Evolutionary conservation across 2,329 filamentous ascomycete species (phyloP).

Genomic region (Talaromyces sp.): DNA sequence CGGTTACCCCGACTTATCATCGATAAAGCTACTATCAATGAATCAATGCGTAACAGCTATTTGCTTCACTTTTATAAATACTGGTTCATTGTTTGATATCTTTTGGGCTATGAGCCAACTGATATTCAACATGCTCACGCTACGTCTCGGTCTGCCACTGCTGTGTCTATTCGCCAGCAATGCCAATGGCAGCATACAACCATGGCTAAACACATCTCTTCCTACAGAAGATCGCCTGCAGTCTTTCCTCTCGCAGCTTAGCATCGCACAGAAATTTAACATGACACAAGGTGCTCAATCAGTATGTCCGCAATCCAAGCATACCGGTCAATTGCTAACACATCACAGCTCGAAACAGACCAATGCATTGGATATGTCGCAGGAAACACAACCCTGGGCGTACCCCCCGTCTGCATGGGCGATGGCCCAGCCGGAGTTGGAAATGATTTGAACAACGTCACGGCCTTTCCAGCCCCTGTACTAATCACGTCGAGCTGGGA

Average conservation of each 20-base stretch:
- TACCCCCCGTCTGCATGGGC: neutral
- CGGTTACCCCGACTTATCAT: neutral
- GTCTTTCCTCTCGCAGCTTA: too few species aligned
- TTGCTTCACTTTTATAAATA: neutral
- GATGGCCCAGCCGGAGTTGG: neutral
- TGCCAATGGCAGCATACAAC: neutral
- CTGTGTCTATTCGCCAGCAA: neutral
- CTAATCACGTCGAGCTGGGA: neutral
- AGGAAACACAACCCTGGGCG: neutral
- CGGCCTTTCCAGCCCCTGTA: neutral
- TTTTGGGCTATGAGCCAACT: neutral
- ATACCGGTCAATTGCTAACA: too few species aligned
- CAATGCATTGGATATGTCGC: neutral
- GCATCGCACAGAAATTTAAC: too few species aligned
- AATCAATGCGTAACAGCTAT: neutral
- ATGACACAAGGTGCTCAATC: too few species aligned
- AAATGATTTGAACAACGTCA: neutral
- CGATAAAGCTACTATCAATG: neutral
- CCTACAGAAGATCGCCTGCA: too few species aligned
- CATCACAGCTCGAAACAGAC: neutral
- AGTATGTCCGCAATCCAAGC: too few species aligned
- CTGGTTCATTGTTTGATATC: neutral
- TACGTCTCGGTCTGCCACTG: neutral
- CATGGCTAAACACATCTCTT: neutral
- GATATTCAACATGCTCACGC: neutral